phyloP scores from a whole-genome alignment of 257 asterid genomes.

The Orobanche coerulescens region DNA sequence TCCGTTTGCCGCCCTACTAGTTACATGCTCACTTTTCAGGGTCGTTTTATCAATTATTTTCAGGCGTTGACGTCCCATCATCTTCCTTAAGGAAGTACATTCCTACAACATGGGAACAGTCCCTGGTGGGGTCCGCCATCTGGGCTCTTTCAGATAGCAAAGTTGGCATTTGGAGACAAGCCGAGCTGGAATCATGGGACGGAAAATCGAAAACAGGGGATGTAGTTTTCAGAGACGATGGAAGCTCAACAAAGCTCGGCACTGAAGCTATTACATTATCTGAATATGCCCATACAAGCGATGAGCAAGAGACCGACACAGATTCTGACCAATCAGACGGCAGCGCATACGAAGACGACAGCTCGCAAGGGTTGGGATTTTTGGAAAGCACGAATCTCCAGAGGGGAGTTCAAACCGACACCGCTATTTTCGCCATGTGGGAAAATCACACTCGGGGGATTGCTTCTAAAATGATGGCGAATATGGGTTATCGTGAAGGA shows the following conservation, averaged over 20 bases:
- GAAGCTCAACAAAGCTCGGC: slow-evolving; percentile 64
- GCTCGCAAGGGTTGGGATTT: slow-evolving; percentile 62
- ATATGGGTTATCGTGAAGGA: slow-evolving; percentile 94
- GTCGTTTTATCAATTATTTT: no score
- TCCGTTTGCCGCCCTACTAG: no score
- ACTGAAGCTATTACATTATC: slow-evolving; percentile 52
- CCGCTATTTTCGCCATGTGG: slow-evolving; percentile 82
- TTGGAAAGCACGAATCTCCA: slow-evolving; percentile 43
- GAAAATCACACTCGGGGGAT: slow-evolving; percentile 96
- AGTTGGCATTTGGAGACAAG: slow-evolving; percentile 77
- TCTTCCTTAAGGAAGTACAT: slow-evolving; percentile 58
- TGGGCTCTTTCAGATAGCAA: slow-evolving; percentile 66
- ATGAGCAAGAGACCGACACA: slow-evolving; percentile 56
- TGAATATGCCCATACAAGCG: slow-evolving; percentile 46
- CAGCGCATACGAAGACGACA: slow-evolving; percentile 51
- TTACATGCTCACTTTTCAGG: no score
- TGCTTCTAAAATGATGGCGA: slow-evolving; percentile 98
- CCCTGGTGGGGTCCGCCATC: slow-evolving; percentile 74
- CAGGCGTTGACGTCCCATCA: slow-evolving; percentile 67
- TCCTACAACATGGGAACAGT: slow-evolving; percentile 70
- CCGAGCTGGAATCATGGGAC: slow-evolving; percentile 86
- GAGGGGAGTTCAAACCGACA: slow-evolving; percentile 79
- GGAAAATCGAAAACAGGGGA: slow-evolving; percentile 47
- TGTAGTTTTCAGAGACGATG: slow-evolving; percentile 67
- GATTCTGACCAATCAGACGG: slow-evolving; percentile 49